A percentile compares a stretch with the other conserved stretches of the same genome.
Evolutionary conservation across 495 filamentous ascomycete species (phyloP).

Genomic region (Neohortaea acidophila): DNA sequence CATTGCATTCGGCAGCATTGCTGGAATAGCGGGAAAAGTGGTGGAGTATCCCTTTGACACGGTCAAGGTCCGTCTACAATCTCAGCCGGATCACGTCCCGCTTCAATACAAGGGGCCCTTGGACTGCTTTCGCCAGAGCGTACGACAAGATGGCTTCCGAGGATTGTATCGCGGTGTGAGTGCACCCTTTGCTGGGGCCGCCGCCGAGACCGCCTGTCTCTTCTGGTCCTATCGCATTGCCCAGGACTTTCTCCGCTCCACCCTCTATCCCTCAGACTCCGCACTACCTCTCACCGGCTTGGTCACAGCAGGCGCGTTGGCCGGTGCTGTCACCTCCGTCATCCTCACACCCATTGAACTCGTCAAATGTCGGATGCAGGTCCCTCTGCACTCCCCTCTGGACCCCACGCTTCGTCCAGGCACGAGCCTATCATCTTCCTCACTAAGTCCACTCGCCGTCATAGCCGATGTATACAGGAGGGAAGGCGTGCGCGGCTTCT

Average conservation of each 20-base stretch:
- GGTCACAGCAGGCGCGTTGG: slow-evolving; percentile 59
- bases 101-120: slow-evolving; percentile 73
- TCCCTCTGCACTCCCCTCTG: slow-evolving; percentile 33
- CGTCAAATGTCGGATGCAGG: slow-evolving; percentile 97
- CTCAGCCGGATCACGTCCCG: slow-evolving; percentile 69
- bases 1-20: slow-evolving; percentile 33
- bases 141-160: slow-evolving; percentile 53
- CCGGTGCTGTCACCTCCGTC: slow-evolving; percentile 81
- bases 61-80: slow-evolving; percentile 73
- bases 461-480: slow-evolving; percentile 64
- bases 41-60: slow-evolving; percentile 99
- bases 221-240: slow-evolving; percentile 56
- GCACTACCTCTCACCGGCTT: slow-evolving; percentile 55
- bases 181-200: slow-evolving; percentile 79
- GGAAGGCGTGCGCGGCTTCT: slow-evolving; percentile 74
- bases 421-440: not conserved
- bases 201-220: slow-evolving; percentile 80
- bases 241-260: slow-evolving; percentile 34
- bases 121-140: slow-evolving; percentile 82
- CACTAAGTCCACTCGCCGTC: slow-evolving; percentile 35
- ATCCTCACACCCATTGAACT: slow-evolving; percentile 91
- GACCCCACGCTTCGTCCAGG: slow-evolving; percentile 24
- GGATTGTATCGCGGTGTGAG: slow-evolving; percentile 88
- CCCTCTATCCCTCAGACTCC: slow-evolving; percentile 35
- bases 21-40: slow-evolving; percentile 83